Percentiles rank a stretch among this genome's conserved stretches.
Conservation (phyloP, 495 filamentous ascomycete species). For the Podospora appendiculata region DNA sequence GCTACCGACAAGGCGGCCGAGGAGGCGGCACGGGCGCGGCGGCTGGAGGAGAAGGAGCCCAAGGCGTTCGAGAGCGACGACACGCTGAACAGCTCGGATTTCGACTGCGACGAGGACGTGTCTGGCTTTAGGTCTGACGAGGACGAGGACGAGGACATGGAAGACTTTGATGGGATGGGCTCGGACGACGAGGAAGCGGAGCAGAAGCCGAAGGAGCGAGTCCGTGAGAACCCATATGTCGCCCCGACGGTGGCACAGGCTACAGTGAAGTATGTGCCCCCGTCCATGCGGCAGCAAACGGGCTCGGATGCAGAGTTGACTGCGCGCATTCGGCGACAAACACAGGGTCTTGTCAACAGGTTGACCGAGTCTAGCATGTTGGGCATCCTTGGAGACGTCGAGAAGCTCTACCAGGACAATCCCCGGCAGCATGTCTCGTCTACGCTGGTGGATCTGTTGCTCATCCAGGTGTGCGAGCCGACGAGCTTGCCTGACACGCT, state of each 20-base stretch:
- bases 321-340: conserved; percentile 63
- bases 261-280: conserved; percentile 71
- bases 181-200: conserved; percentile 3
- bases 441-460: conserved; percentile 62
- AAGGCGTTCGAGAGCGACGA: conserved; percentile 16
- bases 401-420: conserved; percentile 72
- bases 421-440: conserved; percentile 79
- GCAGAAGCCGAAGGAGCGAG: conserved; percentile 17
- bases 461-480: conserved; percentile 68
- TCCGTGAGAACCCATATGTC: conserved; percentile 46
- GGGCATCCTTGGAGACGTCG: conserved; percentile 70
- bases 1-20: conserved; percentile 19
- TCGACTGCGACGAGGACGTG: conserved; percentile 4
- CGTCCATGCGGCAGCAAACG: conserved; percentile 61
- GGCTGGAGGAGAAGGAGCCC: conserved; percentile 6
- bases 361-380: conserved; percentile 84
- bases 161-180: conserved; percentile 21
- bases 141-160: conserved; percentile 20
- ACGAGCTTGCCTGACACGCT: conserved; percentile 76
- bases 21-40: conserved; percentile 7
- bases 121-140: not conserved
- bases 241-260: conserved; percentile 31
- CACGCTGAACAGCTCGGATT: conserved; percentile 27
- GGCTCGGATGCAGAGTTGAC: conserved; percentile 60
- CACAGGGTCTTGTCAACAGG: conserved; percentile 85